Evolutionary conservation across 106 monocot genomes (phyloP).

Genomic region (Xerophyta viscosa): DNA sequence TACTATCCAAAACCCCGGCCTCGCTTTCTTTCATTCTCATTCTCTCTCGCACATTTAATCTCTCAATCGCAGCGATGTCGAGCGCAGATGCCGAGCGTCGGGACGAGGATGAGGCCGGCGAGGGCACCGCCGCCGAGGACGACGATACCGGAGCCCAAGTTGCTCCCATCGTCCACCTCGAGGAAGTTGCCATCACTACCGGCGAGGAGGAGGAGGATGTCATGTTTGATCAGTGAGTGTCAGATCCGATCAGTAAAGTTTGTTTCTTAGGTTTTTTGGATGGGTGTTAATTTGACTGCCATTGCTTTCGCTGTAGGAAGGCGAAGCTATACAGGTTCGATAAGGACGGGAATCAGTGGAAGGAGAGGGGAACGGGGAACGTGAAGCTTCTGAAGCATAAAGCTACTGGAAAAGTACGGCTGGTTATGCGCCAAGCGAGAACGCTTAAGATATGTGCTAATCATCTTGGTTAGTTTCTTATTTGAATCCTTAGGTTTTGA

Average conservation of each 20-base stretch:
- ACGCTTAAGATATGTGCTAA: conserved; percentile 99
- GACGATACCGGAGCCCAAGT: conserved; percentile 86
- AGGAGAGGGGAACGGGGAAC: conserved; percentile 78
- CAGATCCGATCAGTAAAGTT: not conserved
- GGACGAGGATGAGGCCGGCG: conserved; percentile 32
- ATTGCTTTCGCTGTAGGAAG: conserved; percentile 56
- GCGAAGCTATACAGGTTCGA: conserved; percentile 91
- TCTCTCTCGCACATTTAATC: not conserved
- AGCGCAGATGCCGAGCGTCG: conserved; percentile 46
- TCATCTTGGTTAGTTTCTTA: conserved; percentile 39
- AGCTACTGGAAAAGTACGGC: conserved; percentile 60
- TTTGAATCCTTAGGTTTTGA: conserved; percentile 35
- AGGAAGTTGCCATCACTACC: conserved; percentile 83
- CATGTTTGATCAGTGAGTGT: conserved; percentile 47
- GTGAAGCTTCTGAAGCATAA: conserved; percentile 91
- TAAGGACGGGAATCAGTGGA: conserved; percentile 95
- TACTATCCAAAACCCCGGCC: too few relatives aligned
- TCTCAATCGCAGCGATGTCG: conserved; percentile 20
- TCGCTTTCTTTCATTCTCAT: too few relatives aligned
- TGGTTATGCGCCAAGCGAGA: conserved; percentile 91
- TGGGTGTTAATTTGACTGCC: too few relatives aligned
- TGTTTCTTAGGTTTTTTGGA: conserved; percentile 9
- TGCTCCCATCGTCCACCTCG: conserved; percentile 77
- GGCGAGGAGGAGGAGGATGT: conserved; percentile 91
- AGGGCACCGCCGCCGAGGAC: conserved; percentile 36